A percentile compares a stretch with the other conserved stretches of the same genome.
These are phyloP conservation scores for Haplographium delicatum DNA, from an alignment of 495 filamentous ascomycete genomes.

Conservation along the genomic window DNA sequence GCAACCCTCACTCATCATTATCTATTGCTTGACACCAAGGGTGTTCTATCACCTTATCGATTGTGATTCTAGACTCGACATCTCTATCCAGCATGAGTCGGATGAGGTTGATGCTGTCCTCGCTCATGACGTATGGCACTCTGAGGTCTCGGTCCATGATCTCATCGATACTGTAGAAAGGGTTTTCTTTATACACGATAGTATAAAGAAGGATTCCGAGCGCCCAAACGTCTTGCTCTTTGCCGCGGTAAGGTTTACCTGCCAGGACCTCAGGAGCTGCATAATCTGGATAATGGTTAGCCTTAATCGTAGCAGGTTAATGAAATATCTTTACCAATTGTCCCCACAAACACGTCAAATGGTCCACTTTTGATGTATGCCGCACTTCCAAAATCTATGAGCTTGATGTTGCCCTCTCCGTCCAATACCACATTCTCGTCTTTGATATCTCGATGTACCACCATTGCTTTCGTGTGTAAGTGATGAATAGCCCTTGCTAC, in stretches of 20 bases:
- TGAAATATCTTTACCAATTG: constrained; percentile 68
- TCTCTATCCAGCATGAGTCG: constrained; percentile 87
- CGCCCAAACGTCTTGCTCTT: constrained; percentile 98
- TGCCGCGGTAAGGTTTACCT: constrained; percentile 86
- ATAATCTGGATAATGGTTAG: constrained; percentile 61
- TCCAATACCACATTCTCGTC: constrained; percentile 97
- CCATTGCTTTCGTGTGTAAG: constrained; percentile 82
- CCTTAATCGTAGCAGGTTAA: not conserved
- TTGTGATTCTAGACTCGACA: constrained; percentile 72
- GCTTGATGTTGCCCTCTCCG: constrained; percentile 90
- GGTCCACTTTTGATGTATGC: constrained; percentile 97
- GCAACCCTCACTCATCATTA: constrained; percentile 16
- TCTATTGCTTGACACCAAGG: constrained; percentile 50
- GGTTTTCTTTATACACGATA: constrained; percentile 98
- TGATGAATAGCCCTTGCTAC: constrained; percentile 86
- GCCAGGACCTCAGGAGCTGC: constrained; percentile 96
- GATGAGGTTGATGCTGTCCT: constrained; percentile 85
- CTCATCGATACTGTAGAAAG: constrained; percentile 98
- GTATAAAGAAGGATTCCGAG: constrained; percentile 97
- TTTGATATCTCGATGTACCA: constrained; percentile 98
- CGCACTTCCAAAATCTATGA: constrained; percentile 97
- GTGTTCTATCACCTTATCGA: constrained; percentile 80
- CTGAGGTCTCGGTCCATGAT: constrained; percentile 96
- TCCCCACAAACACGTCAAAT: constrained; percentile 98
- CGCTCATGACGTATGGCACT: constrained; percentile 86